Base-by-base conservation (phyloP, 768 basidiomycete species). In the Termitomyces bulborhizus region DNA sequence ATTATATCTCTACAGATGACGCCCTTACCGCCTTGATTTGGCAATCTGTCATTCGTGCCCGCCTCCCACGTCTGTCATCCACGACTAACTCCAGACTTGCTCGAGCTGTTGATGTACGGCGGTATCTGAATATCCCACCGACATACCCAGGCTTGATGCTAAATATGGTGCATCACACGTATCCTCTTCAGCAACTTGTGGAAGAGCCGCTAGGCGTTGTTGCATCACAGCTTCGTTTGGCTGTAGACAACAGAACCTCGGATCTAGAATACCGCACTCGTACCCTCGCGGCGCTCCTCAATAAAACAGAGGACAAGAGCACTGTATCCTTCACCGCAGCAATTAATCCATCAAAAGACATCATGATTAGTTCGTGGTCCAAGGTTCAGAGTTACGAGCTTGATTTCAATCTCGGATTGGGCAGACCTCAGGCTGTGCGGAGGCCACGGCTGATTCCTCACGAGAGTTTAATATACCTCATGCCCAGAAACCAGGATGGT, bases 351-450 rank as follows among this genome's bases (percentile, higher is more conserved):
- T 48, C 57, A 1, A 41, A 39, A n/a, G 68, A 66, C 37, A 54
- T 69, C 53, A 64, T 63, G 65, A 55, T 68, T 3, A 66, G 64
- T 50, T 69, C 66, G 11, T 69, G 66, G 68, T 62, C 63, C 15
- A 64, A 66, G 45, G 53, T 62, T 11, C 42, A 60, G 26, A 59
- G 58, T 41, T 64, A 62, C 49, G 54, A 61, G 4, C 53, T 66
- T n/a, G 64, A 68, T 37, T 68, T 66, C 40, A 52, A 53, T 13
- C 51, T 68, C 12, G 65, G 58, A 13, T 53, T 66, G 54, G 65
- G 63, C 2, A 63, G 50, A 48, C 64, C 65, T 6, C 65, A 66
- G 43, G 56, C 61, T 16, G 66, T 69, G 21, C 53, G 68, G 29
- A 60, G 68, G 48, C 68, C 66, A n/a, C 56, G 44, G 15, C 63